phyloP scores from a whole-genome alignment of 441 rosid genomes.

The Croton laevigatus region DNA sequence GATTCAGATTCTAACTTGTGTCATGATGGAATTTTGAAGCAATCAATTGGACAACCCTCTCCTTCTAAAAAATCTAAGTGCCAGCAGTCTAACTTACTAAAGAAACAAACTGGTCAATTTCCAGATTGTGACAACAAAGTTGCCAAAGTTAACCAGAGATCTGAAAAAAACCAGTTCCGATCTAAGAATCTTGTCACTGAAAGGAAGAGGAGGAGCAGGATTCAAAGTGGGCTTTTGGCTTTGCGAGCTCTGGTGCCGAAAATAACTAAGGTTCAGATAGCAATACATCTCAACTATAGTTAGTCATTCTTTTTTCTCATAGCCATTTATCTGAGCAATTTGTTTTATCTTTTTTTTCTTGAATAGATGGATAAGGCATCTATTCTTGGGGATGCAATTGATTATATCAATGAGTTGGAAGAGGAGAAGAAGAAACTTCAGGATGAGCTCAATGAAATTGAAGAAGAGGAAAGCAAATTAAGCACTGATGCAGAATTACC shows the following conservation, averaged over 20 bases:
- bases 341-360: constrained; percentile 1
- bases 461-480: constrained; percentile 34
- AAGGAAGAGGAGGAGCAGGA: constrained; percentile 66
- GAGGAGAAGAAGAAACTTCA: constrained; percentile 45
- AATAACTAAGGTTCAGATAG: constrained; percentile 62
- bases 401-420: constrained; percentile 53
- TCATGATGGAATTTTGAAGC: constrained; percentile 28
- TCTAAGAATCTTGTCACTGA: constrained; percentile 79
- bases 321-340: background rate
- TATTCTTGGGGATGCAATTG: constrained; percentile 65
- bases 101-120: constrained; percentile 25
- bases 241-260: constrained; percentile 74
- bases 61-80: constrained; percentile 20
- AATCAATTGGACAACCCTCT: constrained; percentile 22
- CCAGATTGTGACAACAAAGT: constrained; percentile 14
- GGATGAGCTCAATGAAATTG: constrained; percentile 50
- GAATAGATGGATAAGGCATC: constrained; percentile 70
- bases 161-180: constrained; percentile 32
- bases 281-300: background rate
- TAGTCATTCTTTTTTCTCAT: background rate
- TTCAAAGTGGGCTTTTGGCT: constrained; percentile 49
- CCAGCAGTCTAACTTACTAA: constrained; percentile 14
- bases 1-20: constrained; percentile 23
- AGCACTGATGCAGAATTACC: constrained; percentile 16
- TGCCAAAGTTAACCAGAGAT: constrained; percentile 24